A percentile compares a stretch with the other conserved stretches of the same genome.
Evolutionary conservation across 1,284 basidiomycete species (phyloP).

Genomic region (Phylloboletellus chloephorus): DNA sequence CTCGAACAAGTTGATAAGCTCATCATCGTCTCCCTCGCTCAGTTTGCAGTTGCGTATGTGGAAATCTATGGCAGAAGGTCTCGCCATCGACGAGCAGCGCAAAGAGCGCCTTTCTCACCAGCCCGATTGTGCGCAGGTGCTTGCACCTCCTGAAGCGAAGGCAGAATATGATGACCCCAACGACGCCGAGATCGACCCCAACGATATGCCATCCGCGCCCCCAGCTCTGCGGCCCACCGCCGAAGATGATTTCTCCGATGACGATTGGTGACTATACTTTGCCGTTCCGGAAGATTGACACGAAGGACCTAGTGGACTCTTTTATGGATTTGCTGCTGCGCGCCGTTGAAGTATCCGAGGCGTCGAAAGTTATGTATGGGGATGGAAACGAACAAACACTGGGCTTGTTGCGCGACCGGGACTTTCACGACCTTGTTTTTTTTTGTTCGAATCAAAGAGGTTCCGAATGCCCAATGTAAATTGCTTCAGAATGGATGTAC

Average conservation of each 20-base stretch:
- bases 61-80: slow-evolving; percentile 31
- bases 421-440: too few species aligned
- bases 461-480: too few species aligned
- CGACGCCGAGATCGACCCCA: slow-evolving; percentile 11
- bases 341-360: too few species aligned
- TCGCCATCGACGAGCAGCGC: slow-evolving; percentile 29
- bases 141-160: slow-evolving; percentile 11
- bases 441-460: too few species aligned
- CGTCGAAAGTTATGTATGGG: too few species aligned
- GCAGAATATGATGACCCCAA: too few species aligned
- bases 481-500: slow-evolving; percentile 15
- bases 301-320: too few species aligned
- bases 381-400: too few species aligned
- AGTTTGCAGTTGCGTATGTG: slow-evolving; percentile 31
- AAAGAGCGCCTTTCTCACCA: slow-evolving; percentile 15
- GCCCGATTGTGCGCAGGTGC: slow-evolving; percentile 11
- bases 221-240: slow-evolving; percentile 3
- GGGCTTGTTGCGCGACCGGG: too few species aligned
- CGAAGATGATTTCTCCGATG: slow-evolving; percentile 25
- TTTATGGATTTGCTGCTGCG: too few species aligned
- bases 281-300: slow-evolving; percentile 1
- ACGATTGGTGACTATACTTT: slow-evolving; percentile 19
- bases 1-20: not conserved
- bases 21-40: not conserved
- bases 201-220: slow-evolving; percentile 12